Base-by-base conservation (phyloP, 768 basidiomycete species). In the Imleria badia region DNA sequence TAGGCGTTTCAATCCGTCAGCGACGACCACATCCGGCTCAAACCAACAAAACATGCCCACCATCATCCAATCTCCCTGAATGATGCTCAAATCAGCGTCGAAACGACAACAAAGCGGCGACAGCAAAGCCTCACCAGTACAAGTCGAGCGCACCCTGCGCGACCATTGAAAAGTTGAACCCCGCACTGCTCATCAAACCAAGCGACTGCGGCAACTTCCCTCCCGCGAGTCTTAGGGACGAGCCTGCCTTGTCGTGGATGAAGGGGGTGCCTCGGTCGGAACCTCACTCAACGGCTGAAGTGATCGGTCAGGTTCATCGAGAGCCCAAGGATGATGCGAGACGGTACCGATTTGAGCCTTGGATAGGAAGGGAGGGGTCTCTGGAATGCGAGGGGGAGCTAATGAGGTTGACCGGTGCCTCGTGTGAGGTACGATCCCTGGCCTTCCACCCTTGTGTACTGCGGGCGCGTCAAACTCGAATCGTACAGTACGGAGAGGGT, bases 71-170 rank as follows among this genome's bases (percentile, higher is more conserved):
- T n/a, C n/a, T n/a, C n/a, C 87, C 89, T 89, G 19, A 5, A 48
- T n/a, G 10, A 19, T 8, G 6, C n/a, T n/a, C 30, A 33, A 6
- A 19, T 59, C 40, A 67, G 43, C 19, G 23, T 44, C 34, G 4
- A 26, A 13, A 11, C 9, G n/a, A 45, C 13, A 23, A 12, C n/a
- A 5, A 14, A 45, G 2, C 29, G 19, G 2, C 9, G 38, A 44
- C 34, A 9, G n/a, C n/a, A n/a, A n/a, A n/a, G n/a, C n/a, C n/a
- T n/a, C n/a, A n/a, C n/a, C n/a, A n/a, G n/a, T n/a, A 97, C 56
- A 94, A 66, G 64, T 97, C 94, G 47, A 94, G 68, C 15, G 85
- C 85, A 26, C 96, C 96, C 67, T 92, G 87, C 5, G 96, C 95
- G 9, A 96, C 92, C 71, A 90, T 76, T 4, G 83, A 81, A 62